These are phyloP conservation scores for Plasmodium falciparum DNA, from an alignment of 169 alveolate genomes.

Conservation along the genomic window DNA sequence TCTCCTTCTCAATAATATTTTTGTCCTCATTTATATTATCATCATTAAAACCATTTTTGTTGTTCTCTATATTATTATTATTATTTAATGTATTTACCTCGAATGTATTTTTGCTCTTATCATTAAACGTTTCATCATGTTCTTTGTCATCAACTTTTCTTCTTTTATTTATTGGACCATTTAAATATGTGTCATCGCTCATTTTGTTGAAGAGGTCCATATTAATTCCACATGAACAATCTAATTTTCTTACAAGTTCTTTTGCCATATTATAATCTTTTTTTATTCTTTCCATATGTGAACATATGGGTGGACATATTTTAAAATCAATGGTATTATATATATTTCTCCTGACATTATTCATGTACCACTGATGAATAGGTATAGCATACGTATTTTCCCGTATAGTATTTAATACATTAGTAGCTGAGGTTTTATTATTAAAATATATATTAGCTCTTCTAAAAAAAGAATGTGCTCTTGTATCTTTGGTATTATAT, in stretches of 20 bases:
- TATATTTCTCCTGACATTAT: conserved; percentile 41
- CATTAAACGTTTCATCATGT: not conserved
- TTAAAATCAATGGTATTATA: conserved; percentile 48
- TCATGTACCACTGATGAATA: conserved; percentile 30
- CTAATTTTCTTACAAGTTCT: conserved; percentile 29
- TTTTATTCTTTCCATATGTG: conserved; percentile 51
- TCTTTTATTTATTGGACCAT: conserved; percentile 14
- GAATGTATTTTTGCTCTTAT: not conserved
- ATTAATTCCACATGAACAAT: conserved; percentile 48
- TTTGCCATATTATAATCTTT: conserved; percentile 61
- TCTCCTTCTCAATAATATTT: not conserved
- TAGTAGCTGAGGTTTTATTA: conserved; percentile 15
- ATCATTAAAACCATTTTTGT: not conserved
- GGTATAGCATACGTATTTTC: conserved; percentile 33
- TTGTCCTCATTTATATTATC: not conserved
- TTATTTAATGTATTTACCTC: not conserved
- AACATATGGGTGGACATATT: conserved; percentile 71
- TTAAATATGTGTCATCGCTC: conserved; percentile 16
- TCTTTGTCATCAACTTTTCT: conserved; percentile 10
- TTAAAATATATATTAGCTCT: conserved; percentile 63
- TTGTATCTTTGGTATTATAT: conserved; percentile 22
- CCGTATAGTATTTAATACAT: conserved; percentile 10
- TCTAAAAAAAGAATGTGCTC: conserved; percentile 34
- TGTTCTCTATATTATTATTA: not conserved
- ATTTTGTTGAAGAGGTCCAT: not conserved